phyloP scores from a whole-genome alignment of 2,329 filamentous ascomycete genomes.

The Ambrosiella cleistominuta region DNA sequence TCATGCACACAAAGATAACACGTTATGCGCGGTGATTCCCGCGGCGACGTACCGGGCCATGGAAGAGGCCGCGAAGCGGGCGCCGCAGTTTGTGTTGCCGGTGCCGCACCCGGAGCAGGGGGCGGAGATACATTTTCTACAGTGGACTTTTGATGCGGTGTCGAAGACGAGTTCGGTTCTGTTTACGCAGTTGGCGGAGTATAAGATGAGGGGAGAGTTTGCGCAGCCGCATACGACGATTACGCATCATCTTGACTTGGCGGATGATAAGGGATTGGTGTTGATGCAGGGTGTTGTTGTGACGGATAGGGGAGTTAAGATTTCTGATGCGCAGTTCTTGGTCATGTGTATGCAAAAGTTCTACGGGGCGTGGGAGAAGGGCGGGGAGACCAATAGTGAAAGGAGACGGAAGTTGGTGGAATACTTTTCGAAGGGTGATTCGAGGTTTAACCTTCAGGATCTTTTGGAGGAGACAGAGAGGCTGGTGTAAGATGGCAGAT shows the following conservation, averaged over 20 bases:
- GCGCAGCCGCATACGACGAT: constrained; percentile 85
- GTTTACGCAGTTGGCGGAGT: constrained; percentile 88
- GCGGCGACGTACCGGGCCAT: constrained; percentile 57
- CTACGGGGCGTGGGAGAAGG: constrained; percentile 49
- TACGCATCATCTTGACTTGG: constrained; percentile 76
- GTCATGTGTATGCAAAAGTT: constrained; percentile 90
- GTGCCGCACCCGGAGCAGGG: constrained; percentile 51
- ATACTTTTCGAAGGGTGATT: constrained; percentile 66
- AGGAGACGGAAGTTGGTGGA: constrained; percentile 56
- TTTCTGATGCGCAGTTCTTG: constrained; percentile 75
- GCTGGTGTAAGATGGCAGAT: constrained; percentile 30
- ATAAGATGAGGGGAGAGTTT: constrained; percentile 76
- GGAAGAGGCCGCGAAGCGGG: constrained; percentile 47
- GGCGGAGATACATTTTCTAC: constrained; percentile 87
- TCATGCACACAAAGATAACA: constrained; percentile 53
- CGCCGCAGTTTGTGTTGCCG: constrained; percentile 84
- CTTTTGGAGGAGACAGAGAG: constrained; percentile 81
- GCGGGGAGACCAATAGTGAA: constrained; percentile 24
- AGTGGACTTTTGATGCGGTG: constrained; percentile 73
- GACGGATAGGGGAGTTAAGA: constrained; percentile 55
- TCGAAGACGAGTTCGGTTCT: constrained; percentile 56
- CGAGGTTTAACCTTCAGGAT: constrained; percentile 63
- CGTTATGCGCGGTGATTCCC: constrained; percentile 72
- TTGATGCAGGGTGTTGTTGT: constrained; percentile 71
- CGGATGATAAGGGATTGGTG: constrained; percentile 56